Conservation (phyloP, 2,329 filamentous ascomycete species). For the Tricladium varicosporioides region DNA sequence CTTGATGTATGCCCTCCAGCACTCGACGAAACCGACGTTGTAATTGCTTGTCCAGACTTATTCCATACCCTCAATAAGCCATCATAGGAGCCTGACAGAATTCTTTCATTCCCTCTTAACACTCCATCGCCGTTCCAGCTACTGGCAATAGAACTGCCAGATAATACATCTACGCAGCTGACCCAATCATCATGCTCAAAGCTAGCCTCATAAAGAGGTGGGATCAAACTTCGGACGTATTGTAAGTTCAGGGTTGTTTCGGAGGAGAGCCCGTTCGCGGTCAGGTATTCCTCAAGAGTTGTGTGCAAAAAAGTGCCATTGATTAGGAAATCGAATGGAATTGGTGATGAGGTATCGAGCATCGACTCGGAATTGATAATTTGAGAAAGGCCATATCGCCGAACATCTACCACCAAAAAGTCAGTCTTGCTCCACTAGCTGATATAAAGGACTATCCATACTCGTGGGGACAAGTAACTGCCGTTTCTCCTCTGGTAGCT, state of each 20-base stretch:
- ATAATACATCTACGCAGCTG: conserved; percentile 79
- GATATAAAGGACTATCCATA: conserved; percentile 33
- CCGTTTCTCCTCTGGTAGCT: conserved; percentile 60
- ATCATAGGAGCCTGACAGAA: conserved; percentile 93
- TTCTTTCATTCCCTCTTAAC: conserved; percentile 60
- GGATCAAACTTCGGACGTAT: conserved; percentile 89
- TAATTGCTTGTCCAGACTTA: conserved; percentile 78
- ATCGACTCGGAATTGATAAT: conserved; percentile 72
- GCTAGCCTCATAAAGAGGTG: conserved; percentile 83
- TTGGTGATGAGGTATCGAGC: conserved; percentile 61
- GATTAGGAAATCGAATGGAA: conserved; percentile 92
- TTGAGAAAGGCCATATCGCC: conserved; percentile 67
- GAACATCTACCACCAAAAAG: conserved; percentile 53
- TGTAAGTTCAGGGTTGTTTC: conserved; percentile 86
- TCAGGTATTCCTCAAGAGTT: conserved; percentile 87
- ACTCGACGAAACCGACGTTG: conserved; percentile 65
- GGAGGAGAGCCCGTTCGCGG: conserved; percentile 79
- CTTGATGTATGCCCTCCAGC: conserved; percentile 73
- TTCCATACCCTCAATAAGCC: conserved; percentile 88
- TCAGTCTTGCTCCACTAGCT: neutral
- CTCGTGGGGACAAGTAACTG: conserved; percentile 62
- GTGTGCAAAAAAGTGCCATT: conserved; percentile 90
- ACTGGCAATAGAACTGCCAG: conserved; percentile 60
- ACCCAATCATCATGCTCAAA: conserved; percentile 99
- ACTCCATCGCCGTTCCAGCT: conserved; percentile 51